Percentiles rank a stretch among this genome's conserved stretches.
phyloP scores from a whole-genome alignment of 805 yeast species.

The Debaryomyces maramus region DNA sequence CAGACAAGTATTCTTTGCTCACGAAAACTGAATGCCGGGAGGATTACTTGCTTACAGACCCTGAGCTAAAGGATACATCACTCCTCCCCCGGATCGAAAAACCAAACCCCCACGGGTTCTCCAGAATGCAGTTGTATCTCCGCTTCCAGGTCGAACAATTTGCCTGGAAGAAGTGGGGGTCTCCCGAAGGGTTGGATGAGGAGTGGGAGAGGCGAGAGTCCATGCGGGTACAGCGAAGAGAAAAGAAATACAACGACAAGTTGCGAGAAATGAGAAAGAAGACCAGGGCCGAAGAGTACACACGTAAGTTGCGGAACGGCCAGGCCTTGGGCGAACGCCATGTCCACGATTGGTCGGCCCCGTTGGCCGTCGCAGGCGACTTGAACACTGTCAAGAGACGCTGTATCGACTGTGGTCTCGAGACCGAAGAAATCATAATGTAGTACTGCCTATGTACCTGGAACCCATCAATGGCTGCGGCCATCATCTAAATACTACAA shows the following conservation, averaged over 20 bases:
- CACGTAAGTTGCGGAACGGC: conserved; percentile 64
- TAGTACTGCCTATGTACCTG: no score
- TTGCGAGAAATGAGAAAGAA: conserved; percentile 85
- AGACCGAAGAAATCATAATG: conserved; percentile 70
- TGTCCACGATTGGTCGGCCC: conserved; percentile 71
- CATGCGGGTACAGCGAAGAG: conserved; percentile 68
- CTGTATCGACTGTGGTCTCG: conserved; percentile 81
- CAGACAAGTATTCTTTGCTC: conserved; percentile 85
- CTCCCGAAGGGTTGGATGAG: conserved; percentile 81
- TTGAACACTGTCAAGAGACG: conserved; percentile 50
- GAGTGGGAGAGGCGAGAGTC: conserved; percentile 88
- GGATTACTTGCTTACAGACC: conserved; percentile 91
- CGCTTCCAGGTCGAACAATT: conserved; percentile 91
- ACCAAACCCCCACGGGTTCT: conserved; percentile 92
- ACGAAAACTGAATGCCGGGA: conserved; percentile 95
- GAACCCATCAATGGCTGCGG: no score
- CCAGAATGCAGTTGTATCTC: conserved; percentile 88
- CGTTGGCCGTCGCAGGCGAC: conserved; percentile 42
- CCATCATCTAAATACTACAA: no score
- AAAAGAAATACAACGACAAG: conserved; percentile 74
- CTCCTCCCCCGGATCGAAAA: conserved; percentile 79
- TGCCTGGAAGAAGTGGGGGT: conserved; percentile 94
- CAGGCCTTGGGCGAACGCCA: conserved; percentile 59
- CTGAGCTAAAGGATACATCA: conserved; percentile 73
- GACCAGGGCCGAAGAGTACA: conserved; percentile 88